A percentile compares a stretch with the other conserved stretches of the same genome.
Evolutionary conservation across 2,329 filamentous ascomycete species (phyloP).

Genomic region (Phyllosticta capitalensis): DNA sequence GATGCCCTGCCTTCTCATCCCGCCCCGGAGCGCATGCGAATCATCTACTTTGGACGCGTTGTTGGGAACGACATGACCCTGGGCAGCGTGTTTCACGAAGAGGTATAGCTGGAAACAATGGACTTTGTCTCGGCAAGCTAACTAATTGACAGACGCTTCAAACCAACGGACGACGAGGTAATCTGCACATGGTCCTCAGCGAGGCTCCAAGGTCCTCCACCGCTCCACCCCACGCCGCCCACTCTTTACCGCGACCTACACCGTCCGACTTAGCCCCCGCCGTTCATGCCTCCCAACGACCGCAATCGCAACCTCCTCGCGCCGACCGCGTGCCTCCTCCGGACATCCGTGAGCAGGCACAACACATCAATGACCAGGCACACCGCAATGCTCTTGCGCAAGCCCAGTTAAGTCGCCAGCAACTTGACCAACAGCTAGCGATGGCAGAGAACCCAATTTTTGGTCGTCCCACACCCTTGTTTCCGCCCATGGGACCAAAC

Average conservation of each 20-base stretch:
- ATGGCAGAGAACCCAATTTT: no score
- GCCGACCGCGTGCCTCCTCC: background rate
- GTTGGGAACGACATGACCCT: constrained; percentile 40
- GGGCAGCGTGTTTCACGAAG: constrained; percentile 38
- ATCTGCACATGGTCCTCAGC: constrained; percentile 12
- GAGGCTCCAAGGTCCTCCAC: constrained; percentile 20
- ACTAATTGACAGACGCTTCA: constrained; percentile 21
- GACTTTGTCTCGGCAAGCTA: background rate
- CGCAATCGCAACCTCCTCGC: constrained; percentile 8
- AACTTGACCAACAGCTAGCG: no score
- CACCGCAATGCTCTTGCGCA: no score
- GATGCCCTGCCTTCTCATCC: constrained; percentile 35
- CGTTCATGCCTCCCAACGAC: constrained; percentile 5
- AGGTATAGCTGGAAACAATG: constrained; percentile 12
- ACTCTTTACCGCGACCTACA: constrained; percentile 22
- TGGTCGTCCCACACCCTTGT: no score
- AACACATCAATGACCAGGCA: no score
- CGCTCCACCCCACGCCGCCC: constrained; percentile 25
- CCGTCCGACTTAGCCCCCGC: constrained; percentile 24
- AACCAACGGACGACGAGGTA: constrained; percentile 14
- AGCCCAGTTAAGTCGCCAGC: no score
- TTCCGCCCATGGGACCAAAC: no score
- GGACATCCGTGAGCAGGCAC: background rate
- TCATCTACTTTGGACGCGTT: constrained; percentile 50
- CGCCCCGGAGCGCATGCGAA: constrained; percentile 37